Base-by-base conservation (phyloP, 139 green algal genomes). In the Trebouxia sp. region DNA sequence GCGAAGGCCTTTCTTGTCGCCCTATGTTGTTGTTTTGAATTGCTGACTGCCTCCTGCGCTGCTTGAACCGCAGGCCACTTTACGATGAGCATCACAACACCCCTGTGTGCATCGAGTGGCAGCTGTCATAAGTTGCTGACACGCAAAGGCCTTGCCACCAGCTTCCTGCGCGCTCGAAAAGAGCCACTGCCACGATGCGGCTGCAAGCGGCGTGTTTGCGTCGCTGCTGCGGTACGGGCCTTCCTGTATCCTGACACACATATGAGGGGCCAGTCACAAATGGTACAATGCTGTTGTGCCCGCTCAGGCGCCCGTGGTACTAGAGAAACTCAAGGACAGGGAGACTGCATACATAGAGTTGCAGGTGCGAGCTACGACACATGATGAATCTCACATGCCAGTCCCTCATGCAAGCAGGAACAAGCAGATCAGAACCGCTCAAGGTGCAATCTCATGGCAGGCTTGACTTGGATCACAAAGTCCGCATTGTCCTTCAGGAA, bases 301-400 rank as follows among this genome's bases (percentile, higher is more conserved):
- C n/a, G 55, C 14, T 15, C 82, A 92, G 88, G 89, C 92, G 38
- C 84, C 84, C 0, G 90, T 89, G 41, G 87, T 93, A 12, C 28
- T 93, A 9, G 75, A 79, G 1, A 93, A 92, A 80, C 67, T 94
- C 28, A 72, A 43, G 24, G 62, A 72, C 62, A 28, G 62, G 35
- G 32, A 72, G 20, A 45, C 35, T 15, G 43, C 62, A 12, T 72
- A 41, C 6, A 42, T 42, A 42, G 28, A 72, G 62, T 35, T 72
- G 12, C 62, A 72, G 62, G 62, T 72, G 0, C n/a, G n/a, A n/a
- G n/a, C n/a, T n/a, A n/a, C n/a, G 14, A 35, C 62, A 45, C 1
- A 14, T 53, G 47, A 14, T 53, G 14, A 53, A 5, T 53, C 20
- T 17, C 20, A 53, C 47, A 53, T 5, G 47, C 47, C 1, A n/a